Conservation (phyloP, 192 early-diverging fungal species). For the Coemansia sp. region DNA sequence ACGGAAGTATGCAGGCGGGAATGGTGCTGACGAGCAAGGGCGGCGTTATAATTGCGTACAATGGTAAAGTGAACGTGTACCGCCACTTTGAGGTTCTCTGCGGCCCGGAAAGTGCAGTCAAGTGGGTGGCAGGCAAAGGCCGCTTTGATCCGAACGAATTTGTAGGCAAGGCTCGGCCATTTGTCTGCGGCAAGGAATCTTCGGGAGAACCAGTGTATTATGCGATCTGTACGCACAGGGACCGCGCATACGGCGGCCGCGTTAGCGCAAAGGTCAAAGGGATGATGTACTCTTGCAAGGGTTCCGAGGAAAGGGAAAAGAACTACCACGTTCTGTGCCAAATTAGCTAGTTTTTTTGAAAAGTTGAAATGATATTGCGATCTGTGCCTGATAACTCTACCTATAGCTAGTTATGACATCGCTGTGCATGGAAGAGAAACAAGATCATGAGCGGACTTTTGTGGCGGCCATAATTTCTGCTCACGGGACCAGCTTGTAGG, state of each 20-base stretch:
- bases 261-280: conserved; percentile 39
- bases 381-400: background rate
- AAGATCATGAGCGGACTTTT: background rate
- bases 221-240: conserved; percentile 47
- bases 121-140: conserved; percentile 23
- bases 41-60: conserved; percentile 28
- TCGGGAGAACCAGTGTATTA: conserved; percentile 57
- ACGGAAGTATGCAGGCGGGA: conserved; percentile 37
- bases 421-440: background rate
- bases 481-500: background rate
- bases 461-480: background rate
- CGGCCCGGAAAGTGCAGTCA: conserved; percentile 8
- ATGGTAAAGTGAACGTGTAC: conserved; percentile 37
- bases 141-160: conserved; percentile 8
- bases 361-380: background rate
- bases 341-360: background rate
- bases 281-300: conserved; percentile 52
- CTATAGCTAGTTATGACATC: background rate
- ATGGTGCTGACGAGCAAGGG: conserved; percentile 37
- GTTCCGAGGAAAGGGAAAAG: conserved; percentile 51
- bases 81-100: conserved; percentile 44
- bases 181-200: conserved; percentile 54
- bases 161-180: conserved; percentile 14
- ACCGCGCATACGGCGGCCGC: conserved; percentile 48
- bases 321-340: conserved; percentile 60